These are phyloP conservation scores for Pinus tabuliformis DNA, from an alignment of 75 land plant genomes.

Conservation along the genomic window DNA sequence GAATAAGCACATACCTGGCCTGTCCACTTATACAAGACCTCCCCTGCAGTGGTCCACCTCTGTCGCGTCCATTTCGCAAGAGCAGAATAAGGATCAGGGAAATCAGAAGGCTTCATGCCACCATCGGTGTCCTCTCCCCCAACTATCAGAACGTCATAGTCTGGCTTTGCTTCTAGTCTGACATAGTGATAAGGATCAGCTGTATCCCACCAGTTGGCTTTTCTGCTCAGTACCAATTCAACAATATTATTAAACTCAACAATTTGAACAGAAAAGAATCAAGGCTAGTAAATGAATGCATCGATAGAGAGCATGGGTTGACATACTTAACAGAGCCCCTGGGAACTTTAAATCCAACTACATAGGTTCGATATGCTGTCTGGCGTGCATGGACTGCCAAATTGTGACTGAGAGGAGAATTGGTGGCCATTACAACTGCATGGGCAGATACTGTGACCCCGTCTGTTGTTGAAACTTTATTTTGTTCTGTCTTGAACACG, in stretches of 20 bases:
- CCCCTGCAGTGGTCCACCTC: conserved; percentile 33
- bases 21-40: conserved; percentile 40
- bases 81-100: conserved; percentile 16
- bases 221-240: conserved; percentile 12
- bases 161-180: conserved; percentile 25
- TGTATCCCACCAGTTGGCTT: conserved; percentile 46
- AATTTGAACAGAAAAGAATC: not conserved
- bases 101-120: conserved; percentile 31
- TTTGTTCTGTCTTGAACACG: conserved; percentile 14
- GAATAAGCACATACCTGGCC: conserved; percentile 26
- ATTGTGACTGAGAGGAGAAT: conserved; percentile 46
- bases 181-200: conserved; percentile 35
- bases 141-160: conserved; percentile 34
- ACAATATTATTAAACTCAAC: not conserved
- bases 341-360: conserved; percentile 29
- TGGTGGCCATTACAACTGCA: conserved; percentile 31
- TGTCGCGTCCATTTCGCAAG: conserved; percentile 30
- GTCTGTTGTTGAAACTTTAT: conserved; percentile 28
- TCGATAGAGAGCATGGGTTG: not conserved
- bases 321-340: conserved; percentile 42
- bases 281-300: not conserved
- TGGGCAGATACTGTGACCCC: conserved; percentile 21
- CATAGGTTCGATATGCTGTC: conserved; percentile 26
- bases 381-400: conserved; percentile 33
- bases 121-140: conserved; percentile 38